Base-by-base conservation (phyloP, 805 yeast genomes). In the Monosporozyma yasuniensis region DNA sequence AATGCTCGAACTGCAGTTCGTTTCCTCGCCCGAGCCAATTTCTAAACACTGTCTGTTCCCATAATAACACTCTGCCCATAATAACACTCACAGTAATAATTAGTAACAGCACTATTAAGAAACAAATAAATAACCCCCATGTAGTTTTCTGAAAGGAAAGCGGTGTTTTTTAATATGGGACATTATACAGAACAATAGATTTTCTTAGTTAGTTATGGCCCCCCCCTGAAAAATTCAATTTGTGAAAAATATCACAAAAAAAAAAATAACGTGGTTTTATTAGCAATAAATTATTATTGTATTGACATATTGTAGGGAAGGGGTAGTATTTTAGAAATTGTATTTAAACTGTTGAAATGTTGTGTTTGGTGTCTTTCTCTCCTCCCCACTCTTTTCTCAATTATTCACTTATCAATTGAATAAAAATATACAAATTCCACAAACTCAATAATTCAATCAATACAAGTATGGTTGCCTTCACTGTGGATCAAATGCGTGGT, bases 401-500 rank as follows among this genome's bases (percentile, higher is more conserved):
- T n/a, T n/a, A n/a, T n/a, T n/a, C n/a, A n/a, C n/a, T n/a, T n/a
- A n/a, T n/a, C n/a, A n/a, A n/a, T n/a, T n/a, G n/a, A n/a, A n/a
- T n/a, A n/a, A n/a, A 25, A 25, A 4, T 25, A 25, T 8, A 25
- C 27, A 25, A 25, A 10, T 14, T 30, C 34, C 12, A 30, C 34
- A 10, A 8, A 30, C n/a, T n/a, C n/a, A n/a, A n/a, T n/a, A 32
- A n/a, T 12, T 7, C n/a, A 32, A 32, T 11, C 34, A 12, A 32
- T n/a, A 3, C 10, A 25, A 55, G 56, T 54, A 65, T 65, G 69
- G 69, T 65, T 60, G 69, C 69, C 61, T 78, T 78, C 79, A 78
- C 83, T 70, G 79, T 77, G 72, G 82, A 77, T 76, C 97, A 93
- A 80, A 91, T 93, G 84, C 95, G 98, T 80, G 89, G 77, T 72